Conservation (phyloP, 2,329 filamentous ascomycete genomes). For the Paracamarosporium sp. region DNA sequence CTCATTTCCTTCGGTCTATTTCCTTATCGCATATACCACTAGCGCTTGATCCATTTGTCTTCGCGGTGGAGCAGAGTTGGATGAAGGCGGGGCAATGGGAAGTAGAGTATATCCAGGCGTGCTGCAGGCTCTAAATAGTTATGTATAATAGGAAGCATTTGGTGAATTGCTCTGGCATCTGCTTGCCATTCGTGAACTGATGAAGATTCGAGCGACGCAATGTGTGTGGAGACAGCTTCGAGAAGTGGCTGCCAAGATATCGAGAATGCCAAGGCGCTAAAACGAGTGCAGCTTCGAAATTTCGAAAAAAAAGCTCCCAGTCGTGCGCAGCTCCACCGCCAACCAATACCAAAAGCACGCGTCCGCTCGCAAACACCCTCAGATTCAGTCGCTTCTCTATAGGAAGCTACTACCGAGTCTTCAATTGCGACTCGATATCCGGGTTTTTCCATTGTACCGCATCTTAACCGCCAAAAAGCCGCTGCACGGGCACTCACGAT, state of each 20-base stretch:
- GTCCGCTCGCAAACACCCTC: not conserved
- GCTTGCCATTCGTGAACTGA: not conserved
- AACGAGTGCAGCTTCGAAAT: conserved; percentile 9
- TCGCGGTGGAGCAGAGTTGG: conserved; percentile 23
- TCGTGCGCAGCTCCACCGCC: conserved; percentile 1
- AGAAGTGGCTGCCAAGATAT: conserved; percentile 6
- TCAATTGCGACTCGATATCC: not conserved
- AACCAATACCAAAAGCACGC: not conserved
- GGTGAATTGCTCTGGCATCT: not conserved
- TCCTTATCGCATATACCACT: conserved; percentile 46
- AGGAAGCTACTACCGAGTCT: not conserved
- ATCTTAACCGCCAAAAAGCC: not conserved
- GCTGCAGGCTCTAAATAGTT: conserved; percentile 27
- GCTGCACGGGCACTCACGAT: conserved; percentile 27
- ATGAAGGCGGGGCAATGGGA: conserved; percentile 19
- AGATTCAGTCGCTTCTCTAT: not conserved
- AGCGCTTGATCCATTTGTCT: conserved; percentile 36
- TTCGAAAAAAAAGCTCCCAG: conserved; percentile 14
- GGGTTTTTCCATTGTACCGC: not conserved
- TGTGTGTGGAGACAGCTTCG: not conserved
- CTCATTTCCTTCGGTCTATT: conserved; percentile 23
- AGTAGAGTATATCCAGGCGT: conserved; percentile 25
- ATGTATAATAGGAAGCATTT: conserved; percentile 17
- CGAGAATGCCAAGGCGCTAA: conserved; percentile 3
- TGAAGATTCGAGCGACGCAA: not conserved